Conservation (phyloP, 2,329 filamentous ascomycete genomes). For the Aciculosporium take region DNA sequence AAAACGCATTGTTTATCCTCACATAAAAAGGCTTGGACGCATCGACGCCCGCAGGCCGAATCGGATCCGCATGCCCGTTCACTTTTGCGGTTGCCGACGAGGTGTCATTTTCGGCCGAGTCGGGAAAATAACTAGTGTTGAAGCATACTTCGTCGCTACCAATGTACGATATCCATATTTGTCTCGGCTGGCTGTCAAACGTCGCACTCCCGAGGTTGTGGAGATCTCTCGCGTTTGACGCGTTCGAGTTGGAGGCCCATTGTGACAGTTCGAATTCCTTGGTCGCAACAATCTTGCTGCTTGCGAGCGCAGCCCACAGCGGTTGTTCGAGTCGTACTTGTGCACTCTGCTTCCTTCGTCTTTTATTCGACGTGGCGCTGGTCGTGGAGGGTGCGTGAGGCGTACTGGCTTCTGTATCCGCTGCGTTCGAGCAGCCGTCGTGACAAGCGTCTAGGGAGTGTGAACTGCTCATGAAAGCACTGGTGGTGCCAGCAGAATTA, state of each 20-base stretch:
- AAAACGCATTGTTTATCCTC: slow-evolving; percentile 62
- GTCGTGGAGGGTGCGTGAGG: slow-evolving; percentile 18
- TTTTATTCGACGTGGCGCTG: slow-evolving; percentile 45
- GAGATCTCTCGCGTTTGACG: slow-evolving; percentile 61
- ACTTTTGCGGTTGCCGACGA: slow-evolving; percentile 11
- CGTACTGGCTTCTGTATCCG: slow-evolving; percentile 33
- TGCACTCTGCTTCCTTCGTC: slow-evolving; percentile 79
- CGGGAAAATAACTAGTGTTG: slow-evolving; percentile 51
- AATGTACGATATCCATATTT: slow-evolving; percentile 72
- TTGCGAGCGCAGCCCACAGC: slow-evolving; percentile 85
- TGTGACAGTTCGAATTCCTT: slow-evolving; percentile 81
- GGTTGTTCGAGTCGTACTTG: slow-evolving; percentile 84
- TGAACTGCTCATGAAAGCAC: slow-evolving; percentile 10
- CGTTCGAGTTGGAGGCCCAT: slow-evolving; percentile 56
- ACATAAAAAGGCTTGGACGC: slow-evolving; percentile 65
- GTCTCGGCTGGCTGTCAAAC: slow-evolving; percentile 53
- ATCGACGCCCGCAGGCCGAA: slow-evolving; percentile 40
- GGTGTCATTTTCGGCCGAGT: slow-evolving; percentile 19
- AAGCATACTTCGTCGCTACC: slow-evolving; percentile 67
- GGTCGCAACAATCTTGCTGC: slow-evolving; percentile 90
- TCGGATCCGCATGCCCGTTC: slow-evolving; percentile 17
- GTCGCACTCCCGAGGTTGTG: slow-evolving; percentile 65
- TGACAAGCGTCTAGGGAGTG: slow-evolving; percentile 1
- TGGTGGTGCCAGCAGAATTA: slow-evolving; percentile 1
- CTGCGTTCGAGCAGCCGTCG: slow-evolving; percentile 31